Evolutionary conservation across 495 filamentous ascomycete genomes (phyloP).

Genomic region (Penicillium coffeae): DNA sequence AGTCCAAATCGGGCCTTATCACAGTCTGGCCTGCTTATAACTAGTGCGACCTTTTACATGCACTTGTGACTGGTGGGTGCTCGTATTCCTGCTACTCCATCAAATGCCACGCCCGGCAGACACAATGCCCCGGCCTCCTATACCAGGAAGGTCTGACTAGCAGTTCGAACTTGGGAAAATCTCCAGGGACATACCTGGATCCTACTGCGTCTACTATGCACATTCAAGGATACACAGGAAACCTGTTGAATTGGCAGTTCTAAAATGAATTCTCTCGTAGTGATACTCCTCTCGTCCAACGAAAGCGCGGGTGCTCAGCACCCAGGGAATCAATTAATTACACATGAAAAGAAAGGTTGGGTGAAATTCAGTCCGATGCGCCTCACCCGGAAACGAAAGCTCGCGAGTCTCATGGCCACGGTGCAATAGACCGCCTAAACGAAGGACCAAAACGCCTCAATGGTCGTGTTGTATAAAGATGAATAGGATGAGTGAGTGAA

Average conservation of each 20-base stretch:
- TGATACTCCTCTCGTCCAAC: not conserved
- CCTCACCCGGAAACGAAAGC: conserved; percentile 16
- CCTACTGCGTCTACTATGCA: too few relatives aligned
- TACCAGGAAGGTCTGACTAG: not conserved
- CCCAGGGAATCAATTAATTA: conserved; percentile 3
- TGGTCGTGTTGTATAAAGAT: conserved; percentile 7
- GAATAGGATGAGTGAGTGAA: conserved; percentile 1
- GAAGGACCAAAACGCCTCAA: conserved; percentile 15
- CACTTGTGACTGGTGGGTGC: not conserved
- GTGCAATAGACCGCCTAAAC: conserved; percentile 1
- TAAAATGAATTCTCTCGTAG: too few relatives aligned
- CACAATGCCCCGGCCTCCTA: not conserved
- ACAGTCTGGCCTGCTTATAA: conserved; percentile 1
- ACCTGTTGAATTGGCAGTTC: too few relatives aligned
- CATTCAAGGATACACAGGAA: too few relatives aligned
- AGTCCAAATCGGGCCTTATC: not conserved
- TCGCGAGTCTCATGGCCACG: not conserved
- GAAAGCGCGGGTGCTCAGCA: conserved; percentile 4
- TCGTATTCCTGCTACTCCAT: conserved; percentile 1
- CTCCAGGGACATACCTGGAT: too few relatives aligned
- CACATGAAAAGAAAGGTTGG: conserved; percentile 10
- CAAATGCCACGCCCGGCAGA: conserved; percentile 4
- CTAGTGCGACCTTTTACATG: not conserved
- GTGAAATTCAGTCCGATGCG: conserved; percentile 9
- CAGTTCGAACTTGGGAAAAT: too few relatives aligned